Percentiles rank a stretch among this genome's conserved stretches.
phyloP scores from a whole-genome alignment of 176 grass and related monocot genomes.

The Aegilops sharonensis region DNA sequence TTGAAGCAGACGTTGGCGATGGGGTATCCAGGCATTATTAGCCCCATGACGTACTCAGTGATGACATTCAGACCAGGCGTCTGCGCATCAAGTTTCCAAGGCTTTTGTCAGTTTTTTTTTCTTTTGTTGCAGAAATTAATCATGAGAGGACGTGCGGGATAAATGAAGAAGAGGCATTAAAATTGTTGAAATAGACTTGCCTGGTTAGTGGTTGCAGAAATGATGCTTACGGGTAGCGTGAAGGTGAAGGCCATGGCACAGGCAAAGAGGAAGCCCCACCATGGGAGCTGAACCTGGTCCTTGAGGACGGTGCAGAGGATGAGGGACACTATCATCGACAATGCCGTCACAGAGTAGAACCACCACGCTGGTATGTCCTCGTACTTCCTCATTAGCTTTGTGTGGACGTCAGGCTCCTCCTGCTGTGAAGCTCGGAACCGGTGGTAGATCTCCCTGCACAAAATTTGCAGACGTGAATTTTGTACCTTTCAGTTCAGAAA shows the following conservation, averaged over 20 bases:
- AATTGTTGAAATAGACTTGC: slow-evolving; percentile 37
- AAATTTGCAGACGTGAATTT: background rate
- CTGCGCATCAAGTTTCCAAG: slow-evolving; percentile 25
- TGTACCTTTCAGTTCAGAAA: slow-evolving; percentile 27
- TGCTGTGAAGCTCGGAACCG: slow-evolving; percentile 53
- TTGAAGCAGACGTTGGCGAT: slow-evolving; percentile 94
- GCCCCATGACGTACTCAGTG: slow-evolving; percentile 79
- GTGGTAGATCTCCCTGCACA: slow-evolving; percentile 64
- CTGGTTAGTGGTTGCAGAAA: slow-evolving; percentile 83
- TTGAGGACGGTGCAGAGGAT: slow-evolving; percentile 74
- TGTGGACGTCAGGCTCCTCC: slow-evolving; percentile 69
- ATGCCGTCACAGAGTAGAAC: slow-evolving; percentile 59
- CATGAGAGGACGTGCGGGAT: background rate
- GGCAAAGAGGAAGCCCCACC: slow-evolving; percentile 77
- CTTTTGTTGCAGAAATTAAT: background rate
- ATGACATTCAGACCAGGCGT: slow-evolving; percentile 92
- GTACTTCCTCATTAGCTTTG: slow-evolving; percentile 67
- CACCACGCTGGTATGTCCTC: slow-evolving; percentile 76
- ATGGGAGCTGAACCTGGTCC: slow-evolving; percentile 68
- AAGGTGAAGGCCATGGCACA: slow-evolving; percentile 76
- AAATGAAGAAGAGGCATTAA: background rate
- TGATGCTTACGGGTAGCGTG: slow-evolving; percentile 84
- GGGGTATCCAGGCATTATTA: slow-evolving; percentile 77
- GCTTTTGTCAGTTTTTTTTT: background rate
- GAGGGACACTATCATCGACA: slow-evolving; percentile 42